These are phyloP conservation scores for Brachypodium distachyon DNA, from an alignment of 202 grass and related monocot species.

Conservation along the genomic window DNA sequence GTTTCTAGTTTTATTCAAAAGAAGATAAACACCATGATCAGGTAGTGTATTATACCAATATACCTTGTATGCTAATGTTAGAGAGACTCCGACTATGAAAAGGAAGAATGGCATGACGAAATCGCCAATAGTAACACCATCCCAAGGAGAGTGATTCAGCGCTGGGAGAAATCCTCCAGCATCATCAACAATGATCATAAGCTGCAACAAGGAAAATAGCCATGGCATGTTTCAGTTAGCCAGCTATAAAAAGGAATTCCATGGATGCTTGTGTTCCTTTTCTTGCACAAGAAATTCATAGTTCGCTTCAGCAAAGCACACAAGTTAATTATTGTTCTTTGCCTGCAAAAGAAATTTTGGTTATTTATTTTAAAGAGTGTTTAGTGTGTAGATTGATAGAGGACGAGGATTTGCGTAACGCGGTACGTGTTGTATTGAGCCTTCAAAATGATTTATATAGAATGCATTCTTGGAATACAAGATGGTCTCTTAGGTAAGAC, in stretches of 20 bases:
- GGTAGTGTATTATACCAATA: neutral
- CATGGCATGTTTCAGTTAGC: neutral
- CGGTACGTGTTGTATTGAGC: no score
- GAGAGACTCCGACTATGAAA: slow-evolving; percentile 61
- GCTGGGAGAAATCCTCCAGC: slow-evolving; percentile 43
- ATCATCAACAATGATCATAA: slow-evolving; percentile 69
- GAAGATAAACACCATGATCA: neutral
- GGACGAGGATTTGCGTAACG: no score
- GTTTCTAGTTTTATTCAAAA: neutral
- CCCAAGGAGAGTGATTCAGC: slow-evolving; percentile 61
- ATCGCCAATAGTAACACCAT: slow-evolving; percentile 51
- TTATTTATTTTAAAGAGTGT: no score
- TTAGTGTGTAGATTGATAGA: no score
- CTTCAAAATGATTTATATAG: no score
- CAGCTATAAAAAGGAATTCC: neutral
- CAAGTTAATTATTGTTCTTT: no score
- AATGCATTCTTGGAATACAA: no score
- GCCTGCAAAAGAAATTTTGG: no score
- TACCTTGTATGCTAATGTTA: slow-evolving; percentile 67
- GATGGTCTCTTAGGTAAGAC: no score
- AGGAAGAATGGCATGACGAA: slow-evolving; percentile 79
- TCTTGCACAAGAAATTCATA: neutral
- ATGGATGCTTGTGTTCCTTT: neutral
- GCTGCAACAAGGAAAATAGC: slow-evolving; percentile 25
- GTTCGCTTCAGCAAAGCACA: neutral